Percentiles rank a stretch among this genome's conserved stretches.
Conservation (phyloP, 1,284 basidiomycete species). For the Sutorius eximius region DNA sequence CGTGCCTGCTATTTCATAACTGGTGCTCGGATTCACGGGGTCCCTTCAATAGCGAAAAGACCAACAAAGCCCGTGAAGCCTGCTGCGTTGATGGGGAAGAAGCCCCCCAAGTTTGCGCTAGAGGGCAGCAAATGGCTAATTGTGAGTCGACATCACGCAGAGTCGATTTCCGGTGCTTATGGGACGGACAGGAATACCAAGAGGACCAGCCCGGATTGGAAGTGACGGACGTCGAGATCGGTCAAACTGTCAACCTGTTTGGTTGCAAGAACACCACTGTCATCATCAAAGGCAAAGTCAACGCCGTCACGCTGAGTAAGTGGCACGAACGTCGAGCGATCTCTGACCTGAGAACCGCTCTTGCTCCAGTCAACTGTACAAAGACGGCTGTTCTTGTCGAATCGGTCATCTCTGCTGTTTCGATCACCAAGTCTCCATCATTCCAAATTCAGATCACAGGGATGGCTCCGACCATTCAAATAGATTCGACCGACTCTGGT, state of each 20-base stretch:
- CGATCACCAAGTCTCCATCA: conserved; percentile 88
- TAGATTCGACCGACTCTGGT: conserved; percentile 95
- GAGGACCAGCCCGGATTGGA: conserved; percentile 79
- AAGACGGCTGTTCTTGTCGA: conserved; percentile 91
- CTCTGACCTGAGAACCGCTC: conserved; percentile 3
- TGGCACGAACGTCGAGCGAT: conserved; percentile 9
- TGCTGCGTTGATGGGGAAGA: conserved; percentile 78
- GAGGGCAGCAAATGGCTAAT: conserved; percentile 96
- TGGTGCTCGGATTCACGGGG: background rate
- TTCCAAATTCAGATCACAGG: conserved; percentile 95
- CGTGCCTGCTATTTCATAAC: conserved; percentile 16
- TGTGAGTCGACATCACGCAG: conserved; percentile 50
- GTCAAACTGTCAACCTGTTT: conserved; percentile 88
- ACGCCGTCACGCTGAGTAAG: conserved; percentile 88
- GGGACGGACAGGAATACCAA: conserved; percentile 76
- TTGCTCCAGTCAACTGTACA: conserved; percentile 74
- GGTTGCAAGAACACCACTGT: conserved; percentile 91
- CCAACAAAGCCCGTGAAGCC: conserved; percentile 83
- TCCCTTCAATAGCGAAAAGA: conserved; percentile 48
- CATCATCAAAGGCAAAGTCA: conserved; percentile 91
- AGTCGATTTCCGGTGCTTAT: conserved; percentile 3
- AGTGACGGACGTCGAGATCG: conserved; percentile 79
- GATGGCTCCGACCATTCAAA: conserved; percentile 84
- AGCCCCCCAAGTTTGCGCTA: conserved; percentile 87
- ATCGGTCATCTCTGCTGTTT: conserved; percentile 86